phyloP scores from a whole-genome alignment of 2,329 filamentous ascomycete species.

The Penicillium sp. region DNA sequence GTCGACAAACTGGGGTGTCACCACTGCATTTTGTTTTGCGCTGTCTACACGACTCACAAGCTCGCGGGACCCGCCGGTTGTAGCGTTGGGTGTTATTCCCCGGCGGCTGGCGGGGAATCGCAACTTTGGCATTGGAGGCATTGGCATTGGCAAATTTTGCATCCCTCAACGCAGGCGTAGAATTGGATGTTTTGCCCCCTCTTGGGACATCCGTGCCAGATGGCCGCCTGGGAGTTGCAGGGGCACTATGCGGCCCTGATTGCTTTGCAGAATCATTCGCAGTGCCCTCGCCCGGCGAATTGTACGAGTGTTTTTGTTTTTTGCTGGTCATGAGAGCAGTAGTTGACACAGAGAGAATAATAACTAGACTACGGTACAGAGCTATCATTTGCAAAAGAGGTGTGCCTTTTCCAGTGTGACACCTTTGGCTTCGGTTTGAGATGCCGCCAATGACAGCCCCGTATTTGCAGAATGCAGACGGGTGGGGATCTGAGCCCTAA shows the following conservation, averaged over 20 bases:
- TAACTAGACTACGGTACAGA: constrained; percentile 1
- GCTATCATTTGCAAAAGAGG: neutral
- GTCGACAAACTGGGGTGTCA: constrained; percentile 34
- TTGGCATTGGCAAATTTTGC: neutral
- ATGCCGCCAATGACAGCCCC: constrained; percentile 18
- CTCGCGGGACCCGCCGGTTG: constrained; percentile 25
- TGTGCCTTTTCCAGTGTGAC: constrained; percentile 10
- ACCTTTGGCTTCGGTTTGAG: constrained; percentile 15
- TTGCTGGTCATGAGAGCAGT: constrained; percentile 16
- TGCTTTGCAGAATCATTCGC: constrained; percentile 7
- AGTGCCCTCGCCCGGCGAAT: constrained; percentile 7
- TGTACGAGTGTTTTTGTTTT: constrained; percentile 7
- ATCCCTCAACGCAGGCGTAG: constrained; percentile 6
- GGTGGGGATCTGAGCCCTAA: constrained; percentile 16
- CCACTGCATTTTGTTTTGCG: constrained; percentile 44
- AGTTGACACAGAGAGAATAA: neutral
- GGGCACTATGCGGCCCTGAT: constrained; percentile 15
- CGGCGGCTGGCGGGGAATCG: constrained; percentile 33
- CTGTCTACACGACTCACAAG: constrained; percentile 40
- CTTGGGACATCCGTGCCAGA: constrained; percentile 1
- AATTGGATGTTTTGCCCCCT: constrained; percentile 5
- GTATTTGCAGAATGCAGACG: constrained; percentile 9
- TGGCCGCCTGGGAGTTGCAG: constrained; percentile 11
- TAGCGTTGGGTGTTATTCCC: constrained; percentile 20
- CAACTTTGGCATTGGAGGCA: constrained; percentile 20